Percentiles rank a stretch among this genome's conserved stretches.
These are phyloP conservation scores for Colletotrichum navitas DNA, from an alignment of 2,329 filamentous ascomycete species.

Conservation along the genomic window DNA sequence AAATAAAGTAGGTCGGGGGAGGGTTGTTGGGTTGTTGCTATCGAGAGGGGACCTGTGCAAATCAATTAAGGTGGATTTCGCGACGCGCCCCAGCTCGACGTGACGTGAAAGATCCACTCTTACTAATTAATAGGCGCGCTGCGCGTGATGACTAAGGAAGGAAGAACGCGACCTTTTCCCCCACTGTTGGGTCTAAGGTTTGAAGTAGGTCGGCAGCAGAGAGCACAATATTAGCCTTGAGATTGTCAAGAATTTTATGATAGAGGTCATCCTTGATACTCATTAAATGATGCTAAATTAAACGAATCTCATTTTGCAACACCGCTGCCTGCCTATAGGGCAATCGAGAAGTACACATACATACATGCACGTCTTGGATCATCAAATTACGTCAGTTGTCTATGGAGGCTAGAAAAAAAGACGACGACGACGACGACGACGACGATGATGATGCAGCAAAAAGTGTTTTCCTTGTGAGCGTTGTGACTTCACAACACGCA, in stretches of 20 bases:
- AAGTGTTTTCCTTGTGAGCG: too few species aligned
- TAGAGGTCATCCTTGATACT: not conserved
- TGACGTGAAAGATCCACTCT: slow-evolving; percentile 53
- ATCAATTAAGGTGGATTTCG: slow-evolving; percentile 30
- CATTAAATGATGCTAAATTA: not conserved
- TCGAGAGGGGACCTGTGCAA: slow-evolving; percentile 26
- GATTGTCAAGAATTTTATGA: not conserved
- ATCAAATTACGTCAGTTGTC: not conserved
- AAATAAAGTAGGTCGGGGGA: slow-evolving; percentile 4
- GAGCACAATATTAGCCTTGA: not conserved
- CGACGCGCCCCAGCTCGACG: slow-evolving; percentile 49
- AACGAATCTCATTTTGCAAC: not conserved
- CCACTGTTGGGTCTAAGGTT: not conserved
- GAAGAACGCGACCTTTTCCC: slow-evolving; percentile 9
- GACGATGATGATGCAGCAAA: too few species aligned
- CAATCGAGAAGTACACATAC: not conserved
- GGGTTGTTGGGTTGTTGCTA: slow-evolving; percentile 35
- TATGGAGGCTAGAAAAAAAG: not conserved
- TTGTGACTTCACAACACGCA: not conserved
- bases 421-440: too few species aligned
- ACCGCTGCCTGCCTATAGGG: not conserved
- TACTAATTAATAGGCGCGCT: slow-evolving; percentile 37
- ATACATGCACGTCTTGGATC: not conserved
- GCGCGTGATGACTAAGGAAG: slow-evolving; percentile 27
- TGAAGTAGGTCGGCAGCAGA: not conserved